Evolutionary conservation across 768 basidiomycete genomes (phyloP), one percentile per base, ranked within the genome.

Genomic region (Agaricus bisporus): DNA sequence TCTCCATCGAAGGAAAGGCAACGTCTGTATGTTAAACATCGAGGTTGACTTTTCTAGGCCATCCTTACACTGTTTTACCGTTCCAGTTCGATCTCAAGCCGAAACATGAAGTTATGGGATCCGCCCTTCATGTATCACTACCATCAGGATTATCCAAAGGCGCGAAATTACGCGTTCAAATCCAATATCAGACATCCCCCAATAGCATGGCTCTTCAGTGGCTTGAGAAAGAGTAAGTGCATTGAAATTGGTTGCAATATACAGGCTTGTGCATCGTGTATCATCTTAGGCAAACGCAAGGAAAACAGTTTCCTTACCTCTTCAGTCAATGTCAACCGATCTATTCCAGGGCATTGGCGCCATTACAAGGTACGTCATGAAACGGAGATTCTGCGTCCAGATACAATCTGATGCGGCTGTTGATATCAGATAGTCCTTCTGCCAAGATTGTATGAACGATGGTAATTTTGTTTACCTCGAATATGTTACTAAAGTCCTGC

Each of bases 291-390:
- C 85, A 92, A 69, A 97, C 93, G 0, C 88, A 90, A 56, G 91
- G 91, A 7, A 91, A 91, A 59, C 71, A 73, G 17, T 87, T 88
- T 64, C 86, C 91, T 0, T 97, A 88, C 69, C 68, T 98, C 14
- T 98, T 94, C 73, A 92, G 90, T 56, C 95, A 97, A 62, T 91
- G 88, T 62, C 93, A 97, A 59, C 91, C 95, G 3, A 95, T 94
- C 59, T 86, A 95, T 63, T 88, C 88, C 2, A 82, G 94, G 26
- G 78, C 85, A 3, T 68, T 95, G 39, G 78, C 81, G 0, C 94
- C 93, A 2, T 63, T 91, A 54, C 92, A 95, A 78, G 87, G 87
- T 82, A 39, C 28, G 54, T 36, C 47, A 41, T 43, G 17, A 3
- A 18, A 10, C 5, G 5, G 5, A 12, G 18, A 7, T n/a, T n/a